These are phyloP conservation scores for Sclerotinia minor DNA, from an alignment of 2,329 filamentous ascomycete species.

Conservation along the genomic window DNA sequence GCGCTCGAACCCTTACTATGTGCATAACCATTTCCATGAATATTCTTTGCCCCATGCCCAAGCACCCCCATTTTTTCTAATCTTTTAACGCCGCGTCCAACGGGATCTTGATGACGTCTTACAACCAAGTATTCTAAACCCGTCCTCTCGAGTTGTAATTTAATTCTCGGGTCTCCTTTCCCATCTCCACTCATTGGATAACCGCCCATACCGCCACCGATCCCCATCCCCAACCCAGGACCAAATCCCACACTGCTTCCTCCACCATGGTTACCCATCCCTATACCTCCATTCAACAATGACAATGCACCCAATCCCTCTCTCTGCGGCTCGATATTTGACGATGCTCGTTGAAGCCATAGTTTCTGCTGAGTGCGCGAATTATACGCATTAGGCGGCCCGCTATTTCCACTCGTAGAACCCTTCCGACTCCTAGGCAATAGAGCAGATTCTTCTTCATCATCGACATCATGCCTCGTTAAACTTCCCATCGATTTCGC, in stretches of 20 bases:
- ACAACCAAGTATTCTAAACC: constrained; percentile 75
- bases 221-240: constrained; percentile 1
- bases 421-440: constrained; percentile 45
- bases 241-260: constrained; percentile 23
- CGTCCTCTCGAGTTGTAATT: constrained; percentile 66
- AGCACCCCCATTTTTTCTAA: constrained; percentile 53
- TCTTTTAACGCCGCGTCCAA: constrained; percentile 61
- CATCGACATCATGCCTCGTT: constrained; percentile 33
- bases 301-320: constrained; percentile 36
- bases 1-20: constrained; percentile 5
- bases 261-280: constrained; percentile 31
- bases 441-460: constrained; percentile 48
- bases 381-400: constrained; percentile 27
- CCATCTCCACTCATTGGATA: constrained; percentile 45
- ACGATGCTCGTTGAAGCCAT: constrained; percentile 71
- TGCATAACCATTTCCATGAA: constrained; percentile 45
- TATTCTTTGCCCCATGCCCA: constrained; percentile 51
- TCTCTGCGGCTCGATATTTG: constrained; percentile 62
- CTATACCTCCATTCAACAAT: constrained; percentile 39
- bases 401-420: constrained; percentile 36
- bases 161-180: constrained; percentile 59
- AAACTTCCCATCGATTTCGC: constrained; percentile 24
- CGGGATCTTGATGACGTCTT: constrained; percentile 68
- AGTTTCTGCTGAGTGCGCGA: constrained; percentile 75
- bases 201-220: constrained; percentile 5